Base-by-base conservation (phyloP, 495 filamentous ascomycete genomes). In the Glutinoglossum americanum region DNA sequence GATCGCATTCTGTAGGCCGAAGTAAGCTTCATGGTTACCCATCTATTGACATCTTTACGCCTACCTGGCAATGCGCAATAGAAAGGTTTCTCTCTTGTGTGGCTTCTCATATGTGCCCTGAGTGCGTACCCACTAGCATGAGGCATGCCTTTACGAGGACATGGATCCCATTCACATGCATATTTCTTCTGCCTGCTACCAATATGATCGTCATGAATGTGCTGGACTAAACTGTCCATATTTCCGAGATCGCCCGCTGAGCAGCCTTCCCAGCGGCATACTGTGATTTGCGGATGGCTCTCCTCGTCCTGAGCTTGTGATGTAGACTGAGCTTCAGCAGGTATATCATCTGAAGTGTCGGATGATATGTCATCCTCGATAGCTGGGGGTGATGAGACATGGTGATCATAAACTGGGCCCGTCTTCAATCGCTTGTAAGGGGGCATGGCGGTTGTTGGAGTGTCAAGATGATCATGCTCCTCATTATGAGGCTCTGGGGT, bases 31-130 rank as follows among this genome's bases (percentile, higher is more conserved):
- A 25, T n/a, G 56, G 54, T n/a, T n/a, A n/a, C n/a, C 39, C 54
- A 41, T 59, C 8, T 17, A 10, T 28, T 17, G 2, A 26, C 33
- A 30, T 0, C 11, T 33, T 26, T 33, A 39, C 25, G 60, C 72
- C 58, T 77, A 95, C 92, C 92, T 44, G 92, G 92, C 25, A 98
- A 69, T 15, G 83, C 83, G 69, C 92, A 98, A 68, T 94, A 97
- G 64, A 97, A 98, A 0, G 92, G 92, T 69, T 98, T 98, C 72
- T 98, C 93, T 67, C 89, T 80, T 0, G 92, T 98, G 70, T 98
- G 92, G 65, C 87, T 94, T 66, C 92, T 71, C 89, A 97, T 96
- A 69, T 98, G 92, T 26, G 93, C 92, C 65, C 88, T 84, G 60
- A 98, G 72, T 15, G 92, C 92, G 71, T 98, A 98, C 11, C 85